A percentile compares a stretch with the other conserved stretches of the same genome.
These are phyloP conservation scores for Gossypium longicalyx DNA, from an alignment of 345 rosid genomes.

Conservation along the genomic window DNA sequence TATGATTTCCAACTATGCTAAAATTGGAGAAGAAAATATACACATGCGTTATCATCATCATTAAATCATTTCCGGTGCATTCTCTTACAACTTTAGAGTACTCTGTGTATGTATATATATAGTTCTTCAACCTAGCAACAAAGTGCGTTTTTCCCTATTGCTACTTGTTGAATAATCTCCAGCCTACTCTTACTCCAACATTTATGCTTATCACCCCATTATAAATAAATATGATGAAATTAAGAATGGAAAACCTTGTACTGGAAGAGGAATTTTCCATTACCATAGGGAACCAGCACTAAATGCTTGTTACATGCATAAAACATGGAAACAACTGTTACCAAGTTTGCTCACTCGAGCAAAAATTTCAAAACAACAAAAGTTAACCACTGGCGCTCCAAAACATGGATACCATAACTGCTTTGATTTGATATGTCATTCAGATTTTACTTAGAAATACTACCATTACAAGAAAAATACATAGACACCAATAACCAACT, in stretches of 20 bases:
- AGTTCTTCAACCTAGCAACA: background rate
- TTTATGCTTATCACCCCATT: background rate
- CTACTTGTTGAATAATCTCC: background rate
- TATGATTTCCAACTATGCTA: background rate
- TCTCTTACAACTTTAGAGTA: background rate
- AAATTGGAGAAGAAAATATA: background rate
- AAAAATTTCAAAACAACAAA: background rate
- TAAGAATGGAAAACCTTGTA: background rate
- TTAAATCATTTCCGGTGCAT: background rate
- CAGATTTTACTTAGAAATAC: background rate
- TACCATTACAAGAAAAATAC: background rate
- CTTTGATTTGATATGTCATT: background rate
- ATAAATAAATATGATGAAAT: background rate
- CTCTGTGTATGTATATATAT: background rate
- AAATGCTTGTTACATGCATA: background rate
- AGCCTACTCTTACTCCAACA: background rate
- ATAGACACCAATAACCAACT: background rate
- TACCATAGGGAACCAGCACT: background rate
- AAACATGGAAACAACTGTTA: background rate
- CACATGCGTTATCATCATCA: background rate
- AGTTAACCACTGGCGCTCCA: background rate
- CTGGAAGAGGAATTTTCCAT: slow-evolving; percentile 4
- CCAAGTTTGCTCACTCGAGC: background rate
- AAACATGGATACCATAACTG: background rate
- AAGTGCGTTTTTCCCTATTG: background rate